Base-by-base conservation (phyloP, 805 yeast species). In the Candida fluviatilis region DNA sequence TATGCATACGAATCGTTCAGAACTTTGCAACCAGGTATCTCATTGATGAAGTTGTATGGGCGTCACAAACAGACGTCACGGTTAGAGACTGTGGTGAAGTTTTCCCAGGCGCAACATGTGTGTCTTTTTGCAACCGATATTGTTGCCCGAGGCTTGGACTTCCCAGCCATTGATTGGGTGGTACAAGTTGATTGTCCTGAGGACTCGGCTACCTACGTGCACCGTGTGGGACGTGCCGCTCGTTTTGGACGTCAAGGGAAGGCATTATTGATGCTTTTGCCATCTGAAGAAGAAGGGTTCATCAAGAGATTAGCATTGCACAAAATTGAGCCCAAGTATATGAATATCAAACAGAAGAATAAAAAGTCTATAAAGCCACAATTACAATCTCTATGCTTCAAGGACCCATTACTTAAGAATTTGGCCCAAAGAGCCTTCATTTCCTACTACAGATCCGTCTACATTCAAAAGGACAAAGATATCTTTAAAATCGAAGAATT, bases 101-200 rank as follows among this genome's bases (percentile, higher is more conserved):
- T 87, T 58, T 75, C 88, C 7, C 76, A 81, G 40, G 81, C 95
- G 2, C 84, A 83, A 48, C 77, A 84, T 38, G 85, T 86, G 12
- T 87, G 95, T 64, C 64, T 88, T 34, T 80, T 88, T 54, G 93
- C 95, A 0, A 88, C 96, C 0, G 96, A 88, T 62, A 82, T 88
- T 32, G 95, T 87, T 10, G 95, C 96, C 1, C 70, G 96, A 57
- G 96, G 96, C 13, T 75, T 88, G 29, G 96, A 88, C 58, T 87
- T 89, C 60, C 96, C 96, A 0, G 85, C 90, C 4, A 85, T 88
- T 35, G 95, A 89, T 54, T 88, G 96, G 96, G 95, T 88, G n/a
- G 69, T 88, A 6, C 96, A 88, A 58, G 73, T 87, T 1, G 96
- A 88, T 55, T 85, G 95, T 51, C 96, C 96, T 0, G 96, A 88